A percentile compares a stretch with the other conserved stretches of the same genome.
Evolutionary conservation across 805 yeast genomes (phyloP).

Genomic region (Monosporozyma solicola): DNA sequence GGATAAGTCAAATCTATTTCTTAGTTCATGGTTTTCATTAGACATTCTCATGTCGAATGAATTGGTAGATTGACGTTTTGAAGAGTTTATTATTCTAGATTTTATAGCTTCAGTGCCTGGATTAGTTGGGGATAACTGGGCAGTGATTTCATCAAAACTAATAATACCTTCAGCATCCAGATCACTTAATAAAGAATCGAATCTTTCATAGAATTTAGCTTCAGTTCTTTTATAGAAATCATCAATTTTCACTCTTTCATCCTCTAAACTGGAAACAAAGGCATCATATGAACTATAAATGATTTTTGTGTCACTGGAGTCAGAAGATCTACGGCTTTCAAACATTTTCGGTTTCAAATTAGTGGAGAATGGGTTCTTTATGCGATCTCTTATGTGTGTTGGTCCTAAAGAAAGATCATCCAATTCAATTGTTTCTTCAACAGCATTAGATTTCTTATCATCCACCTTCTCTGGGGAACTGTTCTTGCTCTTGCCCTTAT

Average conservation of each 20-base stretch:
- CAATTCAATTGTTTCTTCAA: slow-evolving; percentile 22
- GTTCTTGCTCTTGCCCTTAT: not conserved
- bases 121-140: not conserved
- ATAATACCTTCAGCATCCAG: slow-evolving; percentile 32
- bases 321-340: slow-evolving; percentile 9
- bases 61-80: slow-evolving; percentile 1
- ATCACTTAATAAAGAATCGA: slow-evolving; percentile 40
- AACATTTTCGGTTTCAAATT: slow-evolving; percentile 15
- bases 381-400: not conserved
- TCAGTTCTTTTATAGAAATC: slow-evolving; percentile 43
- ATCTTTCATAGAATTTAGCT: slow-evolving; percentile 36
- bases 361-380: not conserved
- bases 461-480: not conserved
- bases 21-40: not conserved
- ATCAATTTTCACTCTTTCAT: slow-evolving; percentile 46
- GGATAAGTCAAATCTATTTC: slow-evolving; percentile 1
- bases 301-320: slow-evolving; percentile 22
- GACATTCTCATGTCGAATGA: not conserved
- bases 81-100: not conserved
- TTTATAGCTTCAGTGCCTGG: not conserved
- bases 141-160: not conserved
- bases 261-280: slow-evolving; percentile 38
- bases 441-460: not conserved
- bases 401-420: slow-evolving; percentile 8
- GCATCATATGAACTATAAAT: slow-evolving; percentile 32